These are phyloP conservation scores for Pestalotiopsis sp. DNA, from an alignment of 2,329 filamentous ascomycete species.

Conservation along the genomic window DNA sequence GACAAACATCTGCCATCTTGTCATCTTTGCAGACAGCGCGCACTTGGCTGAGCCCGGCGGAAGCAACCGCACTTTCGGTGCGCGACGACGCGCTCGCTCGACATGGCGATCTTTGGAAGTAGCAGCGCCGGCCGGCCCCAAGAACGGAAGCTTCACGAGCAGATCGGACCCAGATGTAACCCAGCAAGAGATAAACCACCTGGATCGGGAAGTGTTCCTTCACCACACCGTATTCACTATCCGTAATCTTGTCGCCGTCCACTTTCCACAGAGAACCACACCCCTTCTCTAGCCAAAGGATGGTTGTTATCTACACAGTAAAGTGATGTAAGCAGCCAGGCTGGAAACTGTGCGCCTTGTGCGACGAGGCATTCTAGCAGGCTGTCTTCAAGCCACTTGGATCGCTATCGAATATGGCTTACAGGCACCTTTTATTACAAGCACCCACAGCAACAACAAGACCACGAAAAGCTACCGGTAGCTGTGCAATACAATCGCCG, in stretches of 20 bases:
- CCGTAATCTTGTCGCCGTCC: not conserved
- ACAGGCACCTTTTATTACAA: not conserved
- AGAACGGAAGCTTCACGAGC: conserved; percentile 6
- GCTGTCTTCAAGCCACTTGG: not conserved
- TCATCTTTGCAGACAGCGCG: not conserved
- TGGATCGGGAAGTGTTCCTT: not conserved
- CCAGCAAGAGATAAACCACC: not conserved
- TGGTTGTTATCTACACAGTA: not conserved
- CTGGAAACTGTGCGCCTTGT: not conserved
- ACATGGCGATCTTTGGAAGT: not conserved
- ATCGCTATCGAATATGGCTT: not conserved
- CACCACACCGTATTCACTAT: not conserved
- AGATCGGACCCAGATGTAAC: not conserved
- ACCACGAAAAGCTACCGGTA: not conserved
- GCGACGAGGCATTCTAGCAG: not conserved
- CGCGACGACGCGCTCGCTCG: not conserved
- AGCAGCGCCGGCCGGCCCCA: not conserved
- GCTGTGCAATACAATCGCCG: not conserved
- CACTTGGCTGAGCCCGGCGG: no score
- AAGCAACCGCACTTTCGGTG: not conserved
- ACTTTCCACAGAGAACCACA: not conserved
- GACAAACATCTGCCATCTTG: not conserved
- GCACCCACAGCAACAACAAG: not conserved
- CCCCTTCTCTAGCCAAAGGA: not conserved
- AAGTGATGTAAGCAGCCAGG: not conserved